Evolutionary conservation across 305 asterid genomes (phyloP), one percentile per base, ranked within the genome.

Genomic region (Withania somnifera): DNA sequence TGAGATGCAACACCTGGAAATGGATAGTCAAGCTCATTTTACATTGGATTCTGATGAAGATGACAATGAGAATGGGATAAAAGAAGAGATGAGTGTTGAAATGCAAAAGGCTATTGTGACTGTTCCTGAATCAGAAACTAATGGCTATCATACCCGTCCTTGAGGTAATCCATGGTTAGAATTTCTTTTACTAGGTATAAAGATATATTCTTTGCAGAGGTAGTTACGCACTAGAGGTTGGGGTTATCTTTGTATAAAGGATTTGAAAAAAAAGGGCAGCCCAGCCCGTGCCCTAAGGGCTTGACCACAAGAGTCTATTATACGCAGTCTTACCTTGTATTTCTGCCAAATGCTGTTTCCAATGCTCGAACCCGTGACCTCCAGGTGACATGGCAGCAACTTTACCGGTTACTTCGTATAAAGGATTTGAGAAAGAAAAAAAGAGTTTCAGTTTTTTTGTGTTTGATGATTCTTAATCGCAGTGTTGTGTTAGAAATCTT

Each of bases 41-140:
- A 92, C 95, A 34, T 90, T 95, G 90, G 96, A 92, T 22, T 86
- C 91, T 2, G 97, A 92, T 60, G 97, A 92, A 14, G 97, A 77
- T 47, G 93, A 79, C 64, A 80, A 83, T 38, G 88, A 79, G 60
- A 85, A 85, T 83, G 91, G 82, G 88, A 89, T 88, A 85, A 88
- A 85, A 83, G 95, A 90, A 77, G 90, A 34, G 86, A 66, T 82
- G 84, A 87, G 77, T 30, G 89, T 89, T 80, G 96, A 91, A 87
- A 87, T 93, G 96, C 96, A 89, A 85, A 90, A 87, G 88, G 85
- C 86, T 40, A 77, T 78, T 60, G 82, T 75, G 45, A 67, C 78
- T 17, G 83, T 84, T 76, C 88, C 92, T 9, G 90, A 85, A 53
- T 85, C 87, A 2, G 82, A 84, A 45, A 90, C 78, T 81, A 93